phyloP scores from a whole-genome alignment of 2,329 filamentous ascomycete species.

The Elsinoe necatrix region DNA sequence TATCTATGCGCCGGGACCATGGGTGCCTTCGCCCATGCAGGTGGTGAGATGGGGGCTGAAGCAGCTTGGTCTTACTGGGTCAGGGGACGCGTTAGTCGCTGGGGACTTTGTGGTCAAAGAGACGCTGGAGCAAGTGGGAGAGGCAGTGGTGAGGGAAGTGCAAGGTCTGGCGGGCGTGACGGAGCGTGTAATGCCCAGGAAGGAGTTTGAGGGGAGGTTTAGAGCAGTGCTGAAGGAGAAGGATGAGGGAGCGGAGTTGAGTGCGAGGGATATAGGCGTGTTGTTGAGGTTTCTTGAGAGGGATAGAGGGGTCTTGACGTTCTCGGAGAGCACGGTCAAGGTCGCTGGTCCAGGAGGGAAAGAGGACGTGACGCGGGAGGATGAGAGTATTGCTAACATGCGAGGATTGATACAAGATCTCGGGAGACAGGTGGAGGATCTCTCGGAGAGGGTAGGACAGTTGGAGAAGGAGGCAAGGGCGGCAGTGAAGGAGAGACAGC shows the following conservation, averaged over 20 bases:
- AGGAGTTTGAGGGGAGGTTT: slow-evolving; percentile 1
- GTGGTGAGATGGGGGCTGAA: slow-evolving; percentile 68
- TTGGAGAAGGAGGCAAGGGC: slow-evolving; percentile 53
- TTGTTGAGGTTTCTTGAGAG: slow-evolving; percentile 35
- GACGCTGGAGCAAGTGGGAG: slow-evolving; percentile 46
- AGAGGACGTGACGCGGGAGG: slow-evolving; percentile 61
- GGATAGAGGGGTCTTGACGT: slow-evolving; percentile 39
- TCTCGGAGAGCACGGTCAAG: slow-evolving; percentile 53
- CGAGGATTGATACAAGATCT: slow-evolving; percentile 63
- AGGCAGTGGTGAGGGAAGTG: background rate
- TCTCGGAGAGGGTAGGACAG: slow-evolving; percentile 47
- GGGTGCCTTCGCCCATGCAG: slow-evolving; percentile 61
- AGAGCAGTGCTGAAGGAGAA: background rate
- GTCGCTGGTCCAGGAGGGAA: slow-evolving; percentile 46
- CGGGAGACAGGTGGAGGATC: slow-evolving; percentile 54
- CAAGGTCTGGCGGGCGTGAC: background rate
- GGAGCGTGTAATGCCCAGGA: background rate
- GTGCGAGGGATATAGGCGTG: slow-evolving; percentile 36
- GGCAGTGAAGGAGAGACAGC: slow-evolving; percentile 65
- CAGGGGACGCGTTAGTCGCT: slow-evolving; percentile 47
- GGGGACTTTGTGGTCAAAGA: slow-evolving; percentile 59
- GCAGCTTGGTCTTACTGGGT: slow-evolving; percentile 52
- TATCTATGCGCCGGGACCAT: slow-evolving; percentile 58
- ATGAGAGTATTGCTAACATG: slow-evolving; percentile 72
- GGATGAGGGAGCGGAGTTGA: slow-evolving; percentile 26